Evolutionary conservation across 1,139 yeast species (phyloP), one percentile per base, ranked within the genome.

Genomic region (Lodderomyces elongisporus): DNA sequence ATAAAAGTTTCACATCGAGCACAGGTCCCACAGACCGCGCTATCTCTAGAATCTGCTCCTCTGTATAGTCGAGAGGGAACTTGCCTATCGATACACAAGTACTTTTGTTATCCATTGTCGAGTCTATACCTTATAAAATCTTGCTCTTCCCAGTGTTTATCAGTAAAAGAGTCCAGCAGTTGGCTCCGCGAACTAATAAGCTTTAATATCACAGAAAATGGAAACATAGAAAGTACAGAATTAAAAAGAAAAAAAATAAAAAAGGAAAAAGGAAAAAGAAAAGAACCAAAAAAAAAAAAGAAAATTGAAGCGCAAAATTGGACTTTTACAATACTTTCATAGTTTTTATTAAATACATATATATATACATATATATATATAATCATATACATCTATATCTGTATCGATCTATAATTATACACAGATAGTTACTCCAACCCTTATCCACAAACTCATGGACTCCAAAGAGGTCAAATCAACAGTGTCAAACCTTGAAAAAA

Each of bases 21-120:
- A 91, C 94, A 0, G 97, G 96, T 0, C 97, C 97, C 2, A 85
- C 88, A 0, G 89, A 76, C 35, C 68, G 65, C 40, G 89, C 89
- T 15, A 85, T 78, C 41, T 82, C 88, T 43, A 78, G 60, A 16
- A 89, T 83, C 56, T 89, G 96, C 48, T 87, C 95, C 54, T 89
- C 97, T 0, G 96, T 84, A 50, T 81, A 61, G 35, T 63, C 70
- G 39, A 57, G 60, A 3, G 70, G 70, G 26, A 63, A 59, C 30
- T 59, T 60, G 13, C 68, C 66, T 20, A 63, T 49, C 36, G 60
- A 60, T 5, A 63, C 66, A 38, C 58, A 55, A 34, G 45, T 53
- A 28, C 51, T 45, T 8, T 48, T 43, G 8, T 39, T 38, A 23
- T 46, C 52, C 57, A 52, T 54, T 14, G 15, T 27, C 13, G 22